phyloP scores from a whole-genome alignment of 805 yeast genomes.

The Zygotorulaspora florentina region DNA sequence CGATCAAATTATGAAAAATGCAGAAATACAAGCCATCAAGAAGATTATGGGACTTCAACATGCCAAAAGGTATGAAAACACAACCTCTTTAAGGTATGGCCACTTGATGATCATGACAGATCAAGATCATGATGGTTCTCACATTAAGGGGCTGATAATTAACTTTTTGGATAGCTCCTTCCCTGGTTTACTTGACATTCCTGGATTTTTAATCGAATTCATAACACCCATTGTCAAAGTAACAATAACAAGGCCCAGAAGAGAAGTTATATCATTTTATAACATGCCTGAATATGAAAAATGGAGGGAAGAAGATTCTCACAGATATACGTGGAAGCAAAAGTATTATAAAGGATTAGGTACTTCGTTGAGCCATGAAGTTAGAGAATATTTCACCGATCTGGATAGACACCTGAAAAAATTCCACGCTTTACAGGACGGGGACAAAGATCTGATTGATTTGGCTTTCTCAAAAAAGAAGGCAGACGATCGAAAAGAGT shows the following conservation, averaged over 20 bases:
- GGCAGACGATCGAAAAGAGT: constrained; percentile 95
- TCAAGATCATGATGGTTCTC: constrained; percentile 99
- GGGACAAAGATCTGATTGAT: constrained; percentile 75
- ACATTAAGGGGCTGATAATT: constrained; percentile 91
- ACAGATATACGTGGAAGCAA: constrained; percentile 73
- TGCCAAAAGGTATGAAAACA: constrained; percentile 72
- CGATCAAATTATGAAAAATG: constrained; percentile 90
- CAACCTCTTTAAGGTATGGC: constrained; percentile 81
- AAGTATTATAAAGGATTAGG: constrained; percentile 99
- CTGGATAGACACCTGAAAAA: constrained; percentile 81
- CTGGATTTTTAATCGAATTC: constrained; percentile 89
- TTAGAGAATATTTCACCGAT: constrained; percentile 81
- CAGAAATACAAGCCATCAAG: constrained; percentile 91
- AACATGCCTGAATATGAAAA: constrained; percentile 93
- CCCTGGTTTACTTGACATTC: constrained; percentile 86
- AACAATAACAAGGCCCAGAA: constrained; percentile 61
- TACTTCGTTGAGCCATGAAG: constrained; percentile 81
- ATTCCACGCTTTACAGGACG: constrained; percentile 75
- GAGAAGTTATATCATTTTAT: constrained; percentile 67
- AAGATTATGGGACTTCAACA: constrained; percentile 95
- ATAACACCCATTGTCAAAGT: constrained; percentile 96
- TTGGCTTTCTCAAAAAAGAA: constrained; percentile 91
- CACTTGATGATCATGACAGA: constrained; percentile 99
- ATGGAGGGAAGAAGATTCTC: constrained; percentile 87
- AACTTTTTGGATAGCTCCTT: constrained; percentile 90